These are phyloP conservation scores for Lodderomyces parapsilosis DNA, from an alignment of 1,139 yeast genomes.

Conservation along the genomic window DNA sequence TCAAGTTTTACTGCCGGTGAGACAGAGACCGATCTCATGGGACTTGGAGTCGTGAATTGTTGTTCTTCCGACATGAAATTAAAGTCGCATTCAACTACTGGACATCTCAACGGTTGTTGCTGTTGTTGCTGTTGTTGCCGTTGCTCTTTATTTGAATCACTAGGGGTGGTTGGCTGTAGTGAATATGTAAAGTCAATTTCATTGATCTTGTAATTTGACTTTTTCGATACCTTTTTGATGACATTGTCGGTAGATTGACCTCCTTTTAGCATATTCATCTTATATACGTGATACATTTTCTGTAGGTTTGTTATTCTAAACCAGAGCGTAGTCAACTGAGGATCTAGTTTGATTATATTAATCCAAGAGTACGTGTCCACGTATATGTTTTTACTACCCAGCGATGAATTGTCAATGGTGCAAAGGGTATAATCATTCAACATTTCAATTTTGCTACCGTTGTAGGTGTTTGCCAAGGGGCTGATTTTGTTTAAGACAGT, in stretches of 20 bases:
- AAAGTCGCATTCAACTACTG: slow-evolving; percentile 43
- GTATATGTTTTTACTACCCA: slow-evolving; percentile 7
- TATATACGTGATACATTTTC: slow-evolving; percentile 40
- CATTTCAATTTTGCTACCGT: slow-evolving; percentile 21
- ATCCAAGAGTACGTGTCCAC: slow-evolving; percentile 35
- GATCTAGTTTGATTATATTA: slow-evolving; percentile 40
- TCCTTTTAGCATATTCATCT: slow-evolving; percentile 22
- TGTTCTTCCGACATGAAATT: slow-evolving; percentile 34
- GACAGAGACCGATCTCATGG: slow-evolving; percentile 3
- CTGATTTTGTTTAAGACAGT: slow-evolving; percentile 19
- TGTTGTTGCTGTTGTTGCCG: slow-evolving; percentile 7
- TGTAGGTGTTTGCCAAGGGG: slow-evolving; percentile 13
- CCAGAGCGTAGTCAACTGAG: slow-evolving; percentile 44
- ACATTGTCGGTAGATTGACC: not conserved
- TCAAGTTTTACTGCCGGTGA: not conserved
- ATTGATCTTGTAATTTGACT: slow-evolving; percentile 14
- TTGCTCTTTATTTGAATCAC: slow-evolving; percentile 1
- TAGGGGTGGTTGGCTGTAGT: slow-evolving; percentile 8
- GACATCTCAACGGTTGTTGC: slow-evolving; percentile 24
- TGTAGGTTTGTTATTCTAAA: slow-evolving; percentile 41
- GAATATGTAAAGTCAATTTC: slow-evolving; percentile 31
- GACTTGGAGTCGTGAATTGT: slow-evolving; percentile 12
- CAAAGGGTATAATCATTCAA: slow-evolving; percentile 16
- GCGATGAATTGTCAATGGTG: slow-evolving; percentile 1
- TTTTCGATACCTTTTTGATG: slow-evolving; percentile 8